phyloP scores from a whole-genome alignment of 306 rosid species.

The Casuarina cunninghamiana region DNA sequence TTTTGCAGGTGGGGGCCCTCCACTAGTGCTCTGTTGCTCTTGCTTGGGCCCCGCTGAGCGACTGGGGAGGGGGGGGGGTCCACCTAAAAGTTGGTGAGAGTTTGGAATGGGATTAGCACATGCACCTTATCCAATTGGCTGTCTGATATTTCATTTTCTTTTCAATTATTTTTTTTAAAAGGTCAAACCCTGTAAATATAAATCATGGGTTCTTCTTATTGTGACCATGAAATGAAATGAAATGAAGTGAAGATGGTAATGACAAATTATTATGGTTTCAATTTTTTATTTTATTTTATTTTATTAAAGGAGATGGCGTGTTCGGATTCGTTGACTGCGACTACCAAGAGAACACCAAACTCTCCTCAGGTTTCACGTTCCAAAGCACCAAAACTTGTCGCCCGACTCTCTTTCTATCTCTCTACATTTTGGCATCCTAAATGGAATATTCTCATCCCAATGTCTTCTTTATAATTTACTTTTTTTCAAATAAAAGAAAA shows the following conservation, averaged over 20 bases:
- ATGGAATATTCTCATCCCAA: no score
- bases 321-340: no score
- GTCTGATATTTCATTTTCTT: background rate
- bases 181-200: background rate
- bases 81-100: background rate
- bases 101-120: background rate
- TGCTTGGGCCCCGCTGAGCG: background rate
- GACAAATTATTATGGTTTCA: background rate
- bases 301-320: background rate
- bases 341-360: no score
- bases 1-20: background rate
- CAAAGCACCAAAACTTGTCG: background rate
- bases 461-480: no score
- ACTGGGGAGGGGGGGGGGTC: background rate
- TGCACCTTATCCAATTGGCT: conserved; percentile 2
- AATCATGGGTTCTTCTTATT: background rate
- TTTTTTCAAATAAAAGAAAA: no score
- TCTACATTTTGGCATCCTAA: no score
- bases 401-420: background rate
- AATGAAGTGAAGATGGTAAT: background rate
- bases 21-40: background rate
- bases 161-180: background rate
- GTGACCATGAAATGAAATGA: background rate
- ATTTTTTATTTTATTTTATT: background rate
- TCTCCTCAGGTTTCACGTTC: background rate